Evolutionary conservation across 2,329 filamentous ascomycete species (phyloP).

Genomic region (Xylaria hypoxylon): DNA sequence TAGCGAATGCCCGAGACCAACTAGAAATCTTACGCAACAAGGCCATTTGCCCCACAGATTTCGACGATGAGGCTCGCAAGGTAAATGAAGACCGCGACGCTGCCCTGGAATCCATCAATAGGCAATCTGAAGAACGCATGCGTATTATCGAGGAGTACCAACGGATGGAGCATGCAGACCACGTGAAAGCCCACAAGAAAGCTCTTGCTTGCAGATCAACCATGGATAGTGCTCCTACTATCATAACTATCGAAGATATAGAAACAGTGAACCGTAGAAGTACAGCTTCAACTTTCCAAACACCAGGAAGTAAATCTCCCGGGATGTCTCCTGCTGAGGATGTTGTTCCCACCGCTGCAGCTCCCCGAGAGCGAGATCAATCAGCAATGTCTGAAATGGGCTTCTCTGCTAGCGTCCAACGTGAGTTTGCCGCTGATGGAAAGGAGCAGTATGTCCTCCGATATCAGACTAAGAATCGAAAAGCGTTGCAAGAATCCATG

Average conservation of each 20-base stretch:
- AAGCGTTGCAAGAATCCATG: conserved; percentile 19
- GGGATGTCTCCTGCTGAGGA: background rate
- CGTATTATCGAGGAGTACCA: conserved; percentile 28
- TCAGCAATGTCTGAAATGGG: conserved; percentile 10
- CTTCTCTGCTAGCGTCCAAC: conserved; percentile 35
- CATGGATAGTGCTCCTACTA: background rate
- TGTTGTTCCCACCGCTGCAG: background rate
- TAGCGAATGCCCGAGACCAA: conserved; percentile 9
- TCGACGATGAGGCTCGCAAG: conserved; percentile 20
- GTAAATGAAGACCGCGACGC: conserved; percentile 19
- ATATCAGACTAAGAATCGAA: conserved; percentile 40
- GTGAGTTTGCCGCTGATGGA: conserved; percentile 34
- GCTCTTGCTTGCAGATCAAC: conserved; percentile 24
- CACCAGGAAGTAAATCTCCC: background rate
- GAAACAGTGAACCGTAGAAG: background rate
- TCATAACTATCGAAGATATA: background rate
- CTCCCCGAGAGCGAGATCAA: conserved; percentile 4
- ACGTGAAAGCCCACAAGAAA: conserved; percentile 22
- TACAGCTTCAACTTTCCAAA: background rate
- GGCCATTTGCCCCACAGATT: conserved; percentile 14
- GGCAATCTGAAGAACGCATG: conserved; percentile 12
- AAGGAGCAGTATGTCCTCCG: conserved; percentile 38
- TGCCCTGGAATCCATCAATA: conserved; percentile 19
- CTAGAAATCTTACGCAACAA: conserved; percentile 28
- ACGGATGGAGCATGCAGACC: conserved; percentile 20